Evolutionary conservation across 2,329 filamentous ascomycete genomes (phyloP), one percentile per base, ranked within the genome.

Genomic region (Bipolaris victoriae): DNA sequence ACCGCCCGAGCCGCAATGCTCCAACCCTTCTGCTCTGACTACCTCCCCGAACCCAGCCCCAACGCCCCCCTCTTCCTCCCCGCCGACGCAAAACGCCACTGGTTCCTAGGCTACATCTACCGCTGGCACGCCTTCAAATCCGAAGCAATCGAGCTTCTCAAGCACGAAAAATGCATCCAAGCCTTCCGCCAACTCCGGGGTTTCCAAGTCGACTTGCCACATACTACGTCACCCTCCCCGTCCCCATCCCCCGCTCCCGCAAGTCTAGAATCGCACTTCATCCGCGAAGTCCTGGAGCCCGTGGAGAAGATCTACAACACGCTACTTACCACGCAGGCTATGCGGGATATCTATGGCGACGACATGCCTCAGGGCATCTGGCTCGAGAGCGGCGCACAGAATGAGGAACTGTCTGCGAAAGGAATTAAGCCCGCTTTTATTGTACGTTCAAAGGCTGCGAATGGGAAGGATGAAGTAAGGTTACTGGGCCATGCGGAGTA

Each of bases 401-500:
- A 46, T 41, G 33, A 26, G 13, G 13, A 37, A 3, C n/a, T 24
- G 2, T 20, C 35, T 7, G 16, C 58, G 22, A 44, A 44, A 33
- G 26, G 57, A 49, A 7, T 37, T 54, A 44, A 53, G 13, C 62
- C 64, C 0, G 51, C 18, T 15, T 68, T 61, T 33, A 39, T 60
- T 18, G 13, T 68, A 36, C 59, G 46, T 26, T 58, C 59, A 9
- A 55, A 48, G 2, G 26, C 35, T 2, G 51, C 43, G 1, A 18
- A 29, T 7, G 53, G 47, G 2, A 20, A 49, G 3, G 37, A 50
- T 1, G 52, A 59, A 22, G 35, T 55, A 10, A 52, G 64, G 7
- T 24, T 67, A 2, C 44, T 66, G 9, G 64, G 66, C 0, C 66
- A 68, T n/a, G 57, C 59, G 1, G 66, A 67, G 37, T 67, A 64